These are phyloP conservation scores for Ephemerocybe angulata DNA, from an alignment of 768 basidiomycete species.

Conservation along the genomic window DNA sequence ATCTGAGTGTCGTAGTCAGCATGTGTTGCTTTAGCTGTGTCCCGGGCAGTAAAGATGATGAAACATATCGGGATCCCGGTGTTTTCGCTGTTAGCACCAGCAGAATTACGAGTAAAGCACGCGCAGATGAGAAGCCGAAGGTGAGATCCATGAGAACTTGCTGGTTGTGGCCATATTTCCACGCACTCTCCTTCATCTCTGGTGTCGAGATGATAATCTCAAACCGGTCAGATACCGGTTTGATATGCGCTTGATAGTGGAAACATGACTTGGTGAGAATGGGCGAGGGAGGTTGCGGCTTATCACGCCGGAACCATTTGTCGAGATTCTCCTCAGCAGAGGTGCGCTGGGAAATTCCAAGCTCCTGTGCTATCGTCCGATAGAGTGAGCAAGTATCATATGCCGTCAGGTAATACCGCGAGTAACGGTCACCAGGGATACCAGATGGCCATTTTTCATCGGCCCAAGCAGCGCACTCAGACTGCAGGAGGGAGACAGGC, in stretches of 20 bases:
- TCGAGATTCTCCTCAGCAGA: slow-evolving; percentile 24
- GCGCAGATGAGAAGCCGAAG: slow-evolving; percentile 20
- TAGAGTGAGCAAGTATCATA: slow-evolving; percentile 23
- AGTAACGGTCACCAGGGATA: slow-evolving; percentile 16
- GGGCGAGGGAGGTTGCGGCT: slow-evolving; percentile 16
- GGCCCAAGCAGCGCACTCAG: not conserved
- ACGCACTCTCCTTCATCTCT: slow-evolving; percentile 13
- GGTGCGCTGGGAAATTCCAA: slow-evolving; percentile 19
- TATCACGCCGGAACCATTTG: slow-evolving; percentile 18
- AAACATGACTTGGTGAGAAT: slow-evolving; percentile 18
- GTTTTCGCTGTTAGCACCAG: slow-evolving; percentile 27
- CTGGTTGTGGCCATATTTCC: slow-evolving; percentile 22
- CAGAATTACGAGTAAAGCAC: slow-evolving; percentile 26
- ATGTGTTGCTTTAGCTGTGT: slow-evolving; percentile 19
- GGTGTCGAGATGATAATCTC: slow-evolving; percentile 18
- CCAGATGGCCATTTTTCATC: not conserved
- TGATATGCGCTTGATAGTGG: slow-evolving; percentile 18
- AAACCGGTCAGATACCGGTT: slow-evolving; percentile 16
- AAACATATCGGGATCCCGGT: slow-evolving; percentile 29
- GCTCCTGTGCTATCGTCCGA: slow-evolving; percentile 16
- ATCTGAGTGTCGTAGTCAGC: slow-evolving; percentile 21
- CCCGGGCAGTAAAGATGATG: slow-evolving; percentile 20
- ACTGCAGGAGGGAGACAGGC: slow-evolving; percentile 16
- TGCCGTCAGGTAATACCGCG: slow-evolving; percentile 13
- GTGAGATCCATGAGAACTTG: slow-evolving; percentile 24